Evolutionary conservation across 140 eudicot genomes (phyloP).

Genomic region (Senecio squalidus): DNA sequence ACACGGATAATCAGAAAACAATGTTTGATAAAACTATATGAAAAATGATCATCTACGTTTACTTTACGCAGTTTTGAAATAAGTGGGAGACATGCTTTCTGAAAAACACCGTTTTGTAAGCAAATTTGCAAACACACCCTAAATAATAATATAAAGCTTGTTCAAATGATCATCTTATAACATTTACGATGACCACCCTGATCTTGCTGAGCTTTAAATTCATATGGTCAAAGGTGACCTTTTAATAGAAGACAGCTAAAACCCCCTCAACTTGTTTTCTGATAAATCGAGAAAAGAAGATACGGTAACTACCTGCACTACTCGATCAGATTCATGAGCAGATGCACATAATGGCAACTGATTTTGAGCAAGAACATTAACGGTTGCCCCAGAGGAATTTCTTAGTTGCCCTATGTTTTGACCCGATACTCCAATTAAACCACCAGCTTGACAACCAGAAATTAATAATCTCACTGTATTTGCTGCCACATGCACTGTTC

Average conservation of each 20-base stretch:
- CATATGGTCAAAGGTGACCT: not conserved
- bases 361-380: constrained; percentile 81
- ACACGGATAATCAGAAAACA: no score
- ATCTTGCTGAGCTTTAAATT: not conserved
- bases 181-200: no score
- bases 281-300: not conserved
- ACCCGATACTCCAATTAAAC: constrained; percentile 83
- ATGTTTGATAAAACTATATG: no score
- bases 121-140: no score
- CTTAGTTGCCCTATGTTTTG: constrained; percentile 81
- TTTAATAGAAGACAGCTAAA: not conserved
- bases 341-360: constrained; percentile 96
- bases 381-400: constrained; percentile 79
- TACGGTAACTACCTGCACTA: constrained; percentile 66
- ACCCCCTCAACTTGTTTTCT: not conserved
- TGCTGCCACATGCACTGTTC: constrained; percentile 74
- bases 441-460: constrained; percentile 97
- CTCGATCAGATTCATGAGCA: constrained; percentile 95
- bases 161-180: not conserved
- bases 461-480: constrained; percentile 82
- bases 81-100: no score
- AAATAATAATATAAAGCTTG: no score
- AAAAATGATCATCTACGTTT: no score
- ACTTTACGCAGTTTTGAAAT: no score
- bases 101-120: no score